Evolutionary conservation across 306 rosid genomes (phyloP), one percentile per base, ranked within the genome.

Genomic region (Trifolium repens): DNA sequence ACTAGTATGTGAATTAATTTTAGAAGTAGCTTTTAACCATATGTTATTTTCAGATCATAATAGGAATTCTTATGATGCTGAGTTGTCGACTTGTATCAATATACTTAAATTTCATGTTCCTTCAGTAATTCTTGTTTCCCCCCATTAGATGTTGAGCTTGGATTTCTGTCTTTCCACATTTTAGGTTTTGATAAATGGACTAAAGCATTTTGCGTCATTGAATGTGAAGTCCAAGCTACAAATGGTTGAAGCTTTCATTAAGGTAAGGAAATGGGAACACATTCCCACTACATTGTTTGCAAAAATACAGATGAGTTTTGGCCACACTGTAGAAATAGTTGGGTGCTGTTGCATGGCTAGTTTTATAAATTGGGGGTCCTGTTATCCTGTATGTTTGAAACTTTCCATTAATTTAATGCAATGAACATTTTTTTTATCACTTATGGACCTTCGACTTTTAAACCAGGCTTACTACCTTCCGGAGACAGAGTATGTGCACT

Each of bases 401-500:
- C 58, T 75, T 75, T 34, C 9, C 67, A 40, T 39, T 53, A 32
- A 66, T 53, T 60, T 22, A 54, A 71, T 40, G 47, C 78, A 71
- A 73, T 62, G n/a, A 24, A 42, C 52, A 52, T 9, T 59, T 74
- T 17, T 55, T 55, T 55, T 11, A n/a, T 34, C 42, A 44, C 73
- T 71, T 14, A 80, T 26, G 49, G 42, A 59, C 72, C 34, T 79
- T 83, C 44, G 61, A 61, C 78, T 82, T 64, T 64, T 47, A 22
- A 78, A 83, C 65, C 91, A 96, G 98, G 98, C 99, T 27, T 92
- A 88, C 89, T 96, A 96, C 89, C 97, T 96, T 76, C 99, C 96
- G 1, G 98, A 92, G 83, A 96, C 98, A 19, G 99, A 92, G 84
- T 90, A 81, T 78, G 96, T 90, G 77, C 93, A 91, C 83, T 94